Conservation (phyloP, 768 basidiomycete species). For the Boletus sp. region DNA sequence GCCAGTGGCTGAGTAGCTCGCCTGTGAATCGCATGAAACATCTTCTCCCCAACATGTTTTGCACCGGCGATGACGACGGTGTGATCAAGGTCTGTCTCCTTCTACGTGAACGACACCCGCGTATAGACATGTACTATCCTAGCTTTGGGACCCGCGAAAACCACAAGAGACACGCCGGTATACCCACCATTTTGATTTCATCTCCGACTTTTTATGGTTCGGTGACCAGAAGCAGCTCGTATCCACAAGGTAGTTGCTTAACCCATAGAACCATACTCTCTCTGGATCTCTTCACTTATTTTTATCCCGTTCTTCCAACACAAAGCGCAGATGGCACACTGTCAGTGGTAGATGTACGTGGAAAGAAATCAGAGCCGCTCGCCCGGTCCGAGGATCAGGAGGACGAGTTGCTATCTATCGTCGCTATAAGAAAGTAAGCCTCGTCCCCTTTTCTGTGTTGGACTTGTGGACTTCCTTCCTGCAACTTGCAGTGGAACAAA, state of each 20-base stretch:
- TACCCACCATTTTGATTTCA: conserved; percentile 90
- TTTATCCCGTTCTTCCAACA: not conserved
- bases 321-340: conserved; percentile 87
- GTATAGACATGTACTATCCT: not conserved
- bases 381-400: conserved; percentile 95
- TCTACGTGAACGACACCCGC: not conserved
- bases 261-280: not conserved
- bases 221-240: conserved; percentile 82
- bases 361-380: conserved; percentile 71
- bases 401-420: conserved; percentile 85
- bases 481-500: conserved; percentile 58
- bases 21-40: conserved; percentile 84
- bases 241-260: conserved; percentile 66
- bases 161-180: conserved; percentile 62
- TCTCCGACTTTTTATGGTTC: conserved; percentile 87
- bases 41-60: conserved; percentile 66
- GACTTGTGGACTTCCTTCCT: not conserved
- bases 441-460: not conserved
- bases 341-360: conserved; percentile 87
- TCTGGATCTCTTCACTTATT: not conserved
- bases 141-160: conserved; percentile 91
- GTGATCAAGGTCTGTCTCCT: conserved; percentile 70
- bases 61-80: conserved; percentile 92
- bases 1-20: conserved; percentile 47
- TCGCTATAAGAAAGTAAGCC: conserved; percentile 75